A percentile compares a stretch with the other conserved stretches of the same genome.
Evolutionary conservation across 2,329 filamentous ascomycete species (phyloP).

Genomic region (Fusarium brachygibbosum): DNA sequence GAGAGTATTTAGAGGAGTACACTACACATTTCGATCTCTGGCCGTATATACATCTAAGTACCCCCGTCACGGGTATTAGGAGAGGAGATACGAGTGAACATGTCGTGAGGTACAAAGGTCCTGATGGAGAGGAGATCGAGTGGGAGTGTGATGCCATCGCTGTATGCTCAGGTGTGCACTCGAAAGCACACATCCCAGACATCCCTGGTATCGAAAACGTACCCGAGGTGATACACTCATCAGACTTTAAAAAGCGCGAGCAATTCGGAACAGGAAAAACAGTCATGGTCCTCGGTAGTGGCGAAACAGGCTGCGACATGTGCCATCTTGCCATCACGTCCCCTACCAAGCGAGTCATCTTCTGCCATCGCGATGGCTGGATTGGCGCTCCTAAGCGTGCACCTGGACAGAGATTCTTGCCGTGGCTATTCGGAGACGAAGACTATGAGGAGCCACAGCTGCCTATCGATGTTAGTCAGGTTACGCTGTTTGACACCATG

Average conservation of each 20-base stretch:
- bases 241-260: neutral
- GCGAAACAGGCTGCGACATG: slow-evolving; percentile 4
- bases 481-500: slow-evolving; percentile 29
- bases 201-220: slow-evolving; percentile 3
- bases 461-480: slow-evolving; percentile 16
- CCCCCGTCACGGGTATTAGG: neutral
- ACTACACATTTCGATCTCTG: slow-evolving; percentile 2
- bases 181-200: slow-evolving; percentile 1
- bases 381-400: neutral
- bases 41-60: neutral
- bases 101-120: neutral
- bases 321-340: slow-evolving; percentile 16
- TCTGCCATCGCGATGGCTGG: slow-evolving; percentile 15
- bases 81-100: neutral
- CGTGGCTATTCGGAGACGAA: neutral
- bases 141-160: slow-evolving; percentile 14
- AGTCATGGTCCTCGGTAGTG: slow-evolving; percentile 6
- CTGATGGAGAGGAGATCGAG: neutral
- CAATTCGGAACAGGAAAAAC: slow-evolving; percentile 1
- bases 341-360: slow-evolving; percentile 2
- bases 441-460: neutral
- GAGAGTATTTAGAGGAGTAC: slow-evolving; percentile 4
- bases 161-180: slow-evolving; percentile 3
- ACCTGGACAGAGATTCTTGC: neutral
- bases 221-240: slow-evolving; percentile 1